phyloP scores from a whole-genome alignment of 2,329 filamentous ascomycete species.

The Myriangium duriaei region DNA sequence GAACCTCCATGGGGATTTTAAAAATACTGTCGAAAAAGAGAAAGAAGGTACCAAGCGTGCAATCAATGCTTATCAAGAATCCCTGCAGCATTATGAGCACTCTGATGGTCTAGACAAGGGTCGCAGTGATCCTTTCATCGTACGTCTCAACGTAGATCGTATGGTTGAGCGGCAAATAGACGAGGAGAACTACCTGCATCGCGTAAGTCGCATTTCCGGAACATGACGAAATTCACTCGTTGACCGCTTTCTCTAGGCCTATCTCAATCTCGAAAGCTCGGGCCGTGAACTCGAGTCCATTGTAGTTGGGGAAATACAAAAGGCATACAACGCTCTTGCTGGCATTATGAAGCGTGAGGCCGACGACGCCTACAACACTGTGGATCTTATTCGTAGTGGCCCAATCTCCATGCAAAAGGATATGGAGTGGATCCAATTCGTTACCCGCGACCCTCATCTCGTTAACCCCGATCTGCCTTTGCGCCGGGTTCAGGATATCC shows the following conservation, averaged over 20 bases:
- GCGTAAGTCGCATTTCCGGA: constrained; percentile 46
- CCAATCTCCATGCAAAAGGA: constrained; percentile 92
- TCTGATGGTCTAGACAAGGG: constrained; percentile 60
- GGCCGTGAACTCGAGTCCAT: constrained; percentile 92
- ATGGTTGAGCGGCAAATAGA: constrained; percentile 88
- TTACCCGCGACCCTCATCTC: constrained; percentile 70
- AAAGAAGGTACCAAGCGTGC: constrained; percentile 72
- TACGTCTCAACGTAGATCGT: constrained; percentile 73
- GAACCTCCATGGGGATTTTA: constrained; percentile 83
- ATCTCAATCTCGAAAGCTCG: constrained; percentile 85
- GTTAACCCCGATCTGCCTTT: constrained; percentile 74
- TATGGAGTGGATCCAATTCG: constrained; percentile 76
- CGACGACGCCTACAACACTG: constrained; percentile 62
- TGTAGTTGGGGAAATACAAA: constrained; percentile 93
- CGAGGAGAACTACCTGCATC: constrained; percentile 93
- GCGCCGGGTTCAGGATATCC: constrained; percentile 66
- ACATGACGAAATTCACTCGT: no score
- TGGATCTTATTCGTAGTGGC: constrained; percentile 70
- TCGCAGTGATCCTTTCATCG: constrained; percentile 83
- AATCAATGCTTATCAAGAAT: constrained; percentile 70
- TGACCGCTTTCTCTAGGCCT: constrained; percentile 70
- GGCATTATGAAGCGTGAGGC: constrained; percentile 85
- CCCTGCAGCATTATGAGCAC: constrained; percentile 64
- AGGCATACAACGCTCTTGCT: constrained; percentile 89
- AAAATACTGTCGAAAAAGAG: constrained; percentile 91